These are phyloP conservation scores for Ambrosia trifida DNA, from an alignment of 129 eudicot species.

Conservation along the genomic window DNA sequence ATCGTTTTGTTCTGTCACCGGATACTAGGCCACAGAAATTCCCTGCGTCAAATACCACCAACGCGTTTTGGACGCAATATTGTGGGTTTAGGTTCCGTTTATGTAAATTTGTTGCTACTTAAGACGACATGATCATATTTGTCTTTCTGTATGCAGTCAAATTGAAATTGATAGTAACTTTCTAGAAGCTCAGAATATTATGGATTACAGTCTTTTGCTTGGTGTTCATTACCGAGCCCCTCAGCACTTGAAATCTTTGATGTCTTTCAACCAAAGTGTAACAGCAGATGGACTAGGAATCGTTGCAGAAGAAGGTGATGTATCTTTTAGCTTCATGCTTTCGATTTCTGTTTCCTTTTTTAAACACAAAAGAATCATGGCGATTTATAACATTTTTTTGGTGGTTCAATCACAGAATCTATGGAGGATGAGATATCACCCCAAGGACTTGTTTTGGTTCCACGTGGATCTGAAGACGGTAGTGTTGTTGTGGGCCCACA, in stretches of 20 bases:
- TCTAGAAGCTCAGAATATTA: constrained; percentile 83
- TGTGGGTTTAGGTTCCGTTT: not conserved
- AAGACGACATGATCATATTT: not conserved
- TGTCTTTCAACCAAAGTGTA: constrained; percentile 54
- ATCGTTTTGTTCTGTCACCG: no score
- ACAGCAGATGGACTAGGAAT: constrained; percentile 70
- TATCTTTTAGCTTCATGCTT: not conserved
- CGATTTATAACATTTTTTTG: constrained; percentile 18
- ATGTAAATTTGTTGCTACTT: constrained; percentile 15
- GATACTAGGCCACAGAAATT: no score
- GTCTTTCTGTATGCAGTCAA: constrained; percentile 60
- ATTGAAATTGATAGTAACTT: constrained; percentile 88
- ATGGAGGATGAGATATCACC: constrained; percentile 89
- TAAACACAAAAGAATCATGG: not conserved
- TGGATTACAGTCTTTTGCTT: constrained; percentile 94
- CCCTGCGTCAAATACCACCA: no score
- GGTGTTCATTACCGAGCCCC: constrained; percentile 99
- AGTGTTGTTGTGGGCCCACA: constrained; percentile 89
- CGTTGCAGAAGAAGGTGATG: constrained; percentile 89
- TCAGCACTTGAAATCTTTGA: constrained; percentile 67
- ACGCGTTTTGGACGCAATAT: no score
- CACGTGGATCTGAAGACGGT: constrained; percentile 71
- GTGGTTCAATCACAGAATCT: constrained; percentile 41
- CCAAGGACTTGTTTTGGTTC: constrained; percentile 89
- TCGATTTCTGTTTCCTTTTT: constrained; percentile 1